Evolutionary conservation across 768 basidiomycete genomes (phyloP), one percentile per base, ranked within the genome.

Genomic region (Hebeloma cylindrosporum): DNA sequence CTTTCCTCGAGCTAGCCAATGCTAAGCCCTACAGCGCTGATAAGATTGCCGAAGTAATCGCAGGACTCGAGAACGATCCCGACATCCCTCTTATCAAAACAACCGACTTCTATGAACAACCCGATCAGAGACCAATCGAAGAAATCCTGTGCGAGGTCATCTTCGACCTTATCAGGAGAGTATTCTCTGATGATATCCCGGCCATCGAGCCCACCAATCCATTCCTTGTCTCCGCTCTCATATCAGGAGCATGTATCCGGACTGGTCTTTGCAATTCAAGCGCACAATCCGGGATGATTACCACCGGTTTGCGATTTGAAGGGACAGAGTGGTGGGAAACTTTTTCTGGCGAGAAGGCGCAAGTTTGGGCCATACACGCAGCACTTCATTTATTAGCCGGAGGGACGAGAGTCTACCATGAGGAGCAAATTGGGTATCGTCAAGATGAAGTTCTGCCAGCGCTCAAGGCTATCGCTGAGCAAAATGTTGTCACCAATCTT

Each of bases 261-360:
- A 43, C 20, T 23, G 41, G 41, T 22, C 41, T 43, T 7, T 43
- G 41, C 41, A 43, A 31, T 9, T 43, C 31, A n/a, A 29, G 28
- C 6, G 22, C 18, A 11, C 41, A 43, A 31, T 23, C 21, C n/a
- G 41, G 31, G 17, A 32, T 21, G 21, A 32, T 43, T 14, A 31
- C 21, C 13, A n/a, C 16, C 29, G 41, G 41, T 10, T 23, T 43
- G 21, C 41, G 30, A n/a, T 43, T 43, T 16, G 18, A 43, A 7
- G 41, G 31, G 6, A 43, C 31, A 25, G 21, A 25, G 3, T 23
- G 31, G 41, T 23, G 14, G 22, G 41, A 31, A 13, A 29, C 13
- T 14, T 21, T 38, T 9, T 9, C 36, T n/a, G n/a, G n/a, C n/a
- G n/a, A n/a, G n/a, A n/a, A n/a, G n/a, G n/a, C n/a, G 21, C 18